phyloP scores from a whole-genome alignment of 2,329 filamentous ascomycete genomes.

The Penicillium sp. region DNA sequence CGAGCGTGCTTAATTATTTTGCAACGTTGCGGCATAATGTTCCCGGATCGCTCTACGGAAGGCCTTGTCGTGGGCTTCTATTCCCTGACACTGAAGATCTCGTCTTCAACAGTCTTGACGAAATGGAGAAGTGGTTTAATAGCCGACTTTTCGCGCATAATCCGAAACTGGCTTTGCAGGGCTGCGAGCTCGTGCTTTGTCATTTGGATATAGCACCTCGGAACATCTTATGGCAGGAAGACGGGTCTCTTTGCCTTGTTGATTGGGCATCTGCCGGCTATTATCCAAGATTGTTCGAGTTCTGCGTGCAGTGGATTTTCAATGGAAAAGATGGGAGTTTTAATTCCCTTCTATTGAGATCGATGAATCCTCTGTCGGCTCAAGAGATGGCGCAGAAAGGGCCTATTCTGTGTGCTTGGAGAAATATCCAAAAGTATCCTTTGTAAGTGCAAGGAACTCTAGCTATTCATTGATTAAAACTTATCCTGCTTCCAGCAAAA shows the following conservation, averaged over 20 bases:
- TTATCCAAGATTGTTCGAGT: constrained; percentile 23
- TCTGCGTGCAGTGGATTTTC: constrained; percentile 52
- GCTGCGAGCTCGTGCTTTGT: constrained; percentile 10
- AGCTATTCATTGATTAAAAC: neutral
- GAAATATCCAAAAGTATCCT: constrained; percentile 7
- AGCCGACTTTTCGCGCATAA: constrained; percentile 14
- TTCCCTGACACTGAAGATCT: constrained; percentile 18
- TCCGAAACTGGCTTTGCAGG: constrained; percentile 3
- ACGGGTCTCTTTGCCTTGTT: constrained; percentile 21
- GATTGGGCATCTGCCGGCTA: constrained; percentile 23
- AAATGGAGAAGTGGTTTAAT: constrained; percentile 20
- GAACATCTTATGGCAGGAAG: constrained; percentile 18
- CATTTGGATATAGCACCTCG: constrained; percentile 17
- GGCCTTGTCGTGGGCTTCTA: constrained; percentile 13
- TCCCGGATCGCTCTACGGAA: constrained; percentile 10
- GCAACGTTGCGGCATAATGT: constrained; percentile 4
- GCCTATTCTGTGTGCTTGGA: constrained; percentile 3
- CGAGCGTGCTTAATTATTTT: constrained; percentile 13
- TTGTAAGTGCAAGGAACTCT: constrained; percentile 7
- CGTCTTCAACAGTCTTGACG: constrained; percentile 10
- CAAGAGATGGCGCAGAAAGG: constrained; percentile 6
- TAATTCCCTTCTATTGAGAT: constrained; percentile 6
- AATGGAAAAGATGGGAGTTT: constrained; percentile 6
- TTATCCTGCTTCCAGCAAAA: neutral
- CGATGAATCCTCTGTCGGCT: neutral